Conservation (phyloP, 768 basidiomycete genomes). For the Podaxis carcinomalis region DNA sequence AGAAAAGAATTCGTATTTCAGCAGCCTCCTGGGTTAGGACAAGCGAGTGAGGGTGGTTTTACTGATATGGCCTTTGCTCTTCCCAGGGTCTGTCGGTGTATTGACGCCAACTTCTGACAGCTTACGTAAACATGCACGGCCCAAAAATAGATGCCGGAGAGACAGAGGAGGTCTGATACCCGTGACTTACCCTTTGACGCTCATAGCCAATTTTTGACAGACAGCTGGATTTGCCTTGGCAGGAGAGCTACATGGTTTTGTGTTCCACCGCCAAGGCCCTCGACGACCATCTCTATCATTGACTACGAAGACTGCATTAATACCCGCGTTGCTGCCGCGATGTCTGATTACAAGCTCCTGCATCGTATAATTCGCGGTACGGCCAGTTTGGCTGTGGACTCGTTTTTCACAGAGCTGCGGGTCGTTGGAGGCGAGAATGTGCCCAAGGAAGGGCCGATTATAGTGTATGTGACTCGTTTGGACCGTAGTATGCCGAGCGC, state of each 20-base stretch:
- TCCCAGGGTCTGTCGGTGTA: background rate
- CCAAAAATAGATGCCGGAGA: too few relatives aligned
- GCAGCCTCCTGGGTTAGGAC: background rate
- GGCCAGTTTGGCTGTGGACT: slow-evolving; percentile 69
- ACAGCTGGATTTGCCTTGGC: background rate
- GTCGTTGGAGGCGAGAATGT: slow-evolving; percentile 89
- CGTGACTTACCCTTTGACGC: background rate
- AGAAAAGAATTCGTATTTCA: background rate
- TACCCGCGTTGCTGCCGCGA: background rate
- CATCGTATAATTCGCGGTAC: slow-evolving; percentile 72
- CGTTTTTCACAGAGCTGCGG: slow-evolving; percentile 87
- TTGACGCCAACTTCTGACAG: too few relatives aligned
- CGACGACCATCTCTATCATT: background rate
- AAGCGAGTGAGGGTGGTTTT: too few relatives aligned
- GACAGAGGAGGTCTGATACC: background rate
- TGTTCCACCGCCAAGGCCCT: background rate
- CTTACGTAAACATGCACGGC: background rate
- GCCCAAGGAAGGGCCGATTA: slow-evolving; percentile 82
- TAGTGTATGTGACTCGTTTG: slow-evolving; percentile 61
- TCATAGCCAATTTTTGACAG: slow-evolving; percentile 3
- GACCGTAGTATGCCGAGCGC: background rate
- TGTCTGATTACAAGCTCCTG: slow-evolving; percentile 40
- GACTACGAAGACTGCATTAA: background rate
- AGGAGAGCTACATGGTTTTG: slow-evolving; percentile 1
- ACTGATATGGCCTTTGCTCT: background rate